Base-by-base conservation (phyloP, 1,284 basidiomycete species). In the Sparassis latifolia region DNA sequence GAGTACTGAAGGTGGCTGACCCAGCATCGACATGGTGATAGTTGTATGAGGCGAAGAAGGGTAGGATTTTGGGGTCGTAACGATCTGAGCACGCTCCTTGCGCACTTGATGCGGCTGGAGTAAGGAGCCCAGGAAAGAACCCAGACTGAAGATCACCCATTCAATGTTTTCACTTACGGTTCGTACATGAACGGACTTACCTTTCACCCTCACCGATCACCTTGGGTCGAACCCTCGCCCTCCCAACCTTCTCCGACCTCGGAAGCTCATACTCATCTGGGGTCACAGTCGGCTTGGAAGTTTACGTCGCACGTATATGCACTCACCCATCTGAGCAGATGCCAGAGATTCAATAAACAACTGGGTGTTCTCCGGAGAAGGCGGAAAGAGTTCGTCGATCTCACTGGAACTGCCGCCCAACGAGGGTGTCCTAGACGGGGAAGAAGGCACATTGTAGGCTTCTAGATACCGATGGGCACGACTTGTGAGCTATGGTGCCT, bases 291-390 rank as follows among this genome's bases (percentile, higher is more conserved):
- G 40, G 29, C 38, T n/a, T 10, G 10, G 10, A 45, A n/a, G 31
- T 35, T 28, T 20, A 20, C 20, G 20, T 20, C 20, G 20, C 20
- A 20, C 20, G 20, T 20, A 20, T 20, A 20, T 20, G 30, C 3
- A 49, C 55, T 40, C 49, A 76, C 78, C 78, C 64, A 81, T 73
- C 53, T 70, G 74, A 4, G 66, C 62, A 29, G 66, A 63, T 41
- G 69, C 54, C 20, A 73, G 55, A 20, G 65, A 56, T 46, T 71
- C 65, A 30, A 69, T 52, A 31, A 66, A 62, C 0, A 55, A 55
- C 2, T 61, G 58, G 57, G 49, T 61, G 64, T 5, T 66, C 20
- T 32, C 12, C 44, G 77, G 69, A 2, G 75, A 75, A 4, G 68
- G 61, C 31, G 71, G 56, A 61, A 78, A 74, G 28, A 79, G 55